Conservation (phyloP, 139 green algal species). For the Asterochloris sp. region DNA sequence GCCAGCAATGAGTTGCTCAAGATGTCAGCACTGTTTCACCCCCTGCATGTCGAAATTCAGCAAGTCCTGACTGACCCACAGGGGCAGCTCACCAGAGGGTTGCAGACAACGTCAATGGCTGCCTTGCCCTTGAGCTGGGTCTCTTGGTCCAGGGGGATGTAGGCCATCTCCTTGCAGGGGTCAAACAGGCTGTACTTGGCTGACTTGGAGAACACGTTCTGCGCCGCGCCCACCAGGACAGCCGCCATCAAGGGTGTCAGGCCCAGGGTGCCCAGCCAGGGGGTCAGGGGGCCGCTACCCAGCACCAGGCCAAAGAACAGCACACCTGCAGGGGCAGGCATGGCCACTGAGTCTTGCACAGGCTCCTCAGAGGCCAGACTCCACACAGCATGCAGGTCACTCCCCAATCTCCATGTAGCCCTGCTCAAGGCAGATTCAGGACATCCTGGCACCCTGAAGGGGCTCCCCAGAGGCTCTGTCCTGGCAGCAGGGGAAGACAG, state of each 20-base stretch:
- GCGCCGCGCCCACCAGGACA: constrained; percentile 93
- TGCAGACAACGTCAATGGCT: constrained; percentile 99
- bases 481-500: too few species aligned
- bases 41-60: too few species aligned
- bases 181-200: constrained; percentile 99
- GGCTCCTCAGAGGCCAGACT: too few species aligned
- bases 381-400: too few species aligned
- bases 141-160: constrained; percentile 97
- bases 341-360: too few species aligned
- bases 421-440: too few species aligned
- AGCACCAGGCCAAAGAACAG: constrained; percentile 97
- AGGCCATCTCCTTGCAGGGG: constrained; percentile 99
- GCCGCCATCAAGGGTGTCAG: constrained; percentile 94
- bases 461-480: too few species aligned
- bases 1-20: too few species aligned
- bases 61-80: too few species aligned
- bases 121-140: constrained; percentile 96
- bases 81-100: constrained; percentile 67
- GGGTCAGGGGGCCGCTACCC: constrained; percentile 66
- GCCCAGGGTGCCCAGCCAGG: constrained; percentile 74
- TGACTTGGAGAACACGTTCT: constrained; percentile 98
- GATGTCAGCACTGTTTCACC: too few species aligned
- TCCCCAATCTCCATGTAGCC: too few species aligned
- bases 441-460: too few species aligned
- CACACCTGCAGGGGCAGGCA: constrained; percentile 43